Evolutionary conservation across 257 asterid genomes (phyloP).

Genomic region (Rehmannia glutinosa): DNA sequence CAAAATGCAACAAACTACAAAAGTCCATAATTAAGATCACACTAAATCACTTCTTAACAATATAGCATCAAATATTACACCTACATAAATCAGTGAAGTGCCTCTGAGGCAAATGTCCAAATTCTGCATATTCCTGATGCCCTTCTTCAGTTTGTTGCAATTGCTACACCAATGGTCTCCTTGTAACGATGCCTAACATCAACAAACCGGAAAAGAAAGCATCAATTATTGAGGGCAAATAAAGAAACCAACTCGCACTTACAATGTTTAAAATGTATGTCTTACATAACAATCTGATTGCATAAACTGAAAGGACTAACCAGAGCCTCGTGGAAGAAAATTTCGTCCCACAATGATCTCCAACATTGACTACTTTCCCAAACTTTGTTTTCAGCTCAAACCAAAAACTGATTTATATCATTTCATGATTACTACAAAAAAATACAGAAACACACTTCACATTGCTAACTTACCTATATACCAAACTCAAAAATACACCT

Average conservation of each 20-base stretch:
- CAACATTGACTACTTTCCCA: slow-evolving; percentile 91
- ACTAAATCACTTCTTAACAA: slow-evolving; percentile 2
- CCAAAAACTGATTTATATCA: neutral
- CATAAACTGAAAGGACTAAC: slow-evolving; percentile 35
- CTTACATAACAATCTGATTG: neutral
- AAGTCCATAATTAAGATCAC: neutral
- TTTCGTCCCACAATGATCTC: slow-evolving; percentile 93
- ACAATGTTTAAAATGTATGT: neutral
- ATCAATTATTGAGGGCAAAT: slow-evolving; percentile 2
- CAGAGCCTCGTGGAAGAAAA: slow-evolving; percentile 98
- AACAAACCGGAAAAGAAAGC: slow-evolving; percentile 1
- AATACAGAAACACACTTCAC: too few relatives aligned
- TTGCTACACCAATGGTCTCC: slow-evolving; percentile 91
- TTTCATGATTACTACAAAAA: neutral
- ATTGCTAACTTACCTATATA: too few relatives aligned
- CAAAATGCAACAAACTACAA: neutral
- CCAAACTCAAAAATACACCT: too few relatives aligned
- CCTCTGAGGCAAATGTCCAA: slow-evolving; percentile 66
- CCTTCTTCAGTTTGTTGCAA: slow-evolving; percentile 67
- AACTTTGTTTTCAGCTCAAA: slow-evolving; percentile 57
- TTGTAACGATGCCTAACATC: slow-evolving; percentile 84
- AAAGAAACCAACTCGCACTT: neutral
- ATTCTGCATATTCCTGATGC: slow-evolving; percentile 81
- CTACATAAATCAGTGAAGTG: slow-evolving; percentile 72
- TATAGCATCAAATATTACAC: slow-evolving; percentile 14